These are phyloP conservation scores for Amylocystis lapponica DNA, from an alignment of 768 basidiomycete species.

Conservation along the genomic window DNA sequence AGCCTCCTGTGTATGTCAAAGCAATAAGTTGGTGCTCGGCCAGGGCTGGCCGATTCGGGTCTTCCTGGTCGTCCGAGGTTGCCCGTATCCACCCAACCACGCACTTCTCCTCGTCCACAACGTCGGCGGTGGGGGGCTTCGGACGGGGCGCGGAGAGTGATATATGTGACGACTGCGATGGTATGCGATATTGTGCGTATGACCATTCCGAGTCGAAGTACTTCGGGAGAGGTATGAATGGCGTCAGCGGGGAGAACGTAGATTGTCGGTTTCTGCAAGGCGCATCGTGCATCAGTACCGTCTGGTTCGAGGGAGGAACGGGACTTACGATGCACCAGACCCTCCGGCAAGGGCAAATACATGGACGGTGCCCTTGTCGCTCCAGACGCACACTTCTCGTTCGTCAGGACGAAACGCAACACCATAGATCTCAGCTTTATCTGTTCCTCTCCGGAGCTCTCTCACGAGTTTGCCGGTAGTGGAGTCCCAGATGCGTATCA, in stretches of 20 bases:
- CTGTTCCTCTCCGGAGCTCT: conserved; percentile 81
- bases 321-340: conserved; percentile 64
- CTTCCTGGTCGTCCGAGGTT: conserved; percentile 31
- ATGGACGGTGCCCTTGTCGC: conserved; percentile 93
- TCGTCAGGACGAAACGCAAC: conserved; percentile 86
- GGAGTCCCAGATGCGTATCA: conserved; percentile 85
- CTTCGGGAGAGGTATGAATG: conserved; percentile 78
- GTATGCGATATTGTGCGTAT: conserved; percentile 88
- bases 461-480: conserved; percentile 64
- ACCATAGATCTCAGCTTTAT: conserved; percentile 89
- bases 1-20: conserved; percentile 84
- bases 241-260: conserved; percentile 70
- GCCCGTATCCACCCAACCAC: conserved; percentile 81
- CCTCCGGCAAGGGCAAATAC: conserved; percentile 66
- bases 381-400: conserved; percentile 84
- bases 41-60: conserved; percentile 17
- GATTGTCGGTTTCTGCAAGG: conserved; percentile 78
- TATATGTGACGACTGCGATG: conserved; percentile 77
- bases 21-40: conserved; percentile 75
- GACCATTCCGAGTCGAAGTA: conserved; percentile 98
- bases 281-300: too few species aligned
- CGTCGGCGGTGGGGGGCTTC: conserved; percentile 48
- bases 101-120: conserved; percentile 79
- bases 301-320: conserved; percentile 14
- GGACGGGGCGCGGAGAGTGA: conserved; percentile 65